Base-by-base conservation (phyloP, 768 basidiomycete genomes). In the Auriscalpium vulgare region DNA sequence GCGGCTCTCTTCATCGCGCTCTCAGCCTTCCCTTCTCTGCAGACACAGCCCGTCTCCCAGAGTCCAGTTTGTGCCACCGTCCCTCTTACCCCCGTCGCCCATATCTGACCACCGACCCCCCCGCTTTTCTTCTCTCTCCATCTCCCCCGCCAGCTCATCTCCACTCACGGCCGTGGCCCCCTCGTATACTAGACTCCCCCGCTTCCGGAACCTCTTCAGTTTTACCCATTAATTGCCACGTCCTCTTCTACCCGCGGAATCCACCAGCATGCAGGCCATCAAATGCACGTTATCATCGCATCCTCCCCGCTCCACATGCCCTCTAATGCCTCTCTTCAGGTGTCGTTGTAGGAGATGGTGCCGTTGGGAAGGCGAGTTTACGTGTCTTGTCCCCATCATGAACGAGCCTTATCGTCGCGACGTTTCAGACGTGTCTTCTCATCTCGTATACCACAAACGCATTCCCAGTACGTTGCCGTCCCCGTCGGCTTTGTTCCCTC, bases 401-500 rank as follows among this genome's bases (percentile, higher is more conserved):
- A 21, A 29, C 37, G 8, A 29, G 40, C 56, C 63, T 59, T 68
- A 68, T 63, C 62, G 62, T 56, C 35, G 34, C 43, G 53, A 53
- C 56, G 56, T 50, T 34, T 2, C 66, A 98, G 97, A 98, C 97
- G 54, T 99, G 97, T 74, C 84, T 99, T 58, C 82, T 99, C 66
- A 99, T 99, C 69, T 98, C 95, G 52, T 99, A 99, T 77, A 99
- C 97, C 63, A 99, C 97, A 62, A 95, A 95, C 75, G 91, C 95
- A 44, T 95, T 95, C 72, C 92, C 92, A 57, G 90, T 92, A 74
- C 72, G 89, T 76, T 37, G 29, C 29, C 29, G 4, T 29, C 29
- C 29, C 37, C 58, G 37, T 46, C 16, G 44, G 19, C 17, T 36
- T 16, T n/a, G 37, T 37, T 59, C 23, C 46, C 40, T 53, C 55